phyloP scores from a whole-genome alignment of 345 rosid genomes.

The Ceriops zippeliana region DNA sequence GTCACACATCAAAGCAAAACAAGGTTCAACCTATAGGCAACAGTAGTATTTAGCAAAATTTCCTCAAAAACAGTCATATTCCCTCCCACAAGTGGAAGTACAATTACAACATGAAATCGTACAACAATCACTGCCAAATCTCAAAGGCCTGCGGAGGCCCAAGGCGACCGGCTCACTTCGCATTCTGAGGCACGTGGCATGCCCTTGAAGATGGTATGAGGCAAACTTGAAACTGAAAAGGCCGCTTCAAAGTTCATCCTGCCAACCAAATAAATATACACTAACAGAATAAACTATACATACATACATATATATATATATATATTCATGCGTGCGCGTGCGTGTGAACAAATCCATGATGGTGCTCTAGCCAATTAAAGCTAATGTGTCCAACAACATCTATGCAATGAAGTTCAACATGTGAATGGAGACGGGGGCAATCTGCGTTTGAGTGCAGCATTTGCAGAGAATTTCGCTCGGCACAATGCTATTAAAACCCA shows the following conservation, averaged over 20 bases:
- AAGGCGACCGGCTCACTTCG: background rate
- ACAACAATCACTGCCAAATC: background rate
- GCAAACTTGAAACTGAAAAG: background rate
- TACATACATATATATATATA: background rate
- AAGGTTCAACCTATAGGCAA: no score
- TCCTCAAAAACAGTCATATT: no score
- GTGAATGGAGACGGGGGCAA: background rate
- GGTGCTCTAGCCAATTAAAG: background rate
- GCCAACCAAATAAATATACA: slow-evolving; percentile 9
- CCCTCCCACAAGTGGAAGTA: no score
- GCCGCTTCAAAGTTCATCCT: slow-evolving; percentile 52
- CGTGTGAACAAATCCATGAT: no score
- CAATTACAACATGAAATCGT: background rate
- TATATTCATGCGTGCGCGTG: background rate
- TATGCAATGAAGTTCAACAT: background rate
- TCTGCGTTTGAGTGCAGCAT: no score
- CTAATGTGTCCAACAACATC: background rate
- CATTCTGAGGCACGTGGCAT: background rate
- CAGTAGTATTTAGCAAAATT: no score
- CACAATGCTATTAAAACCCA: no score
- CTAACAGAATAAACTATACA: background rate
- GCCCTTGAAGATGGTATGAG: background rate
- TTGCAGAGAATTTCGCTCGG: no score
- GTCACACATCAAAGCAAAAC: no score
- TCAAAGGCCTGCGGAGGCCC: background rate